Conservation (phyloP, 2,329 filamentous ascomycete species). For the Aspergillus ruber region DNA sequence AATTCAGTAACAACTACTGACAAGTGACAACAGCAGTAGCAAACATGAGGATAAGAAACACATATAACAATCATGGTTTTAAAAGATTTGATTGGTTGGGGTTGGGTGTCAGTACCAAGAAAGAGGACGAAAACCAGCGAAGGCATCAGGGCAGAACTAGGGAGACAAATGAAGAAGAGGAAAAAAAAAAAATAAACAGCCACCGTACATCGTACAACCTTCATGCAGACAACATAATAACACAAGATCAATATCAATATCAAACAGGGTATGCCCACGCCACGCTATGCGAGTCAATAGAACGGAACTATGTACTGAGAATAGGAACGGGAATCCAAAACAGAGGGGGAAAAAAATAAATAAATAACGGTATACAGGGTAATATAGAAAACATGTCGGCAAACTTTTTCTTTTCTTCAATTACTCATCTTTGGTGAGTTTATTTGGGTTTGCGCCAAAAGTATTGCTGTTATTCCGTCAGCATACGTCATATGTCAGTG, state of each 20-base stretch:
- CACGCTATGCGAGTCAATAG: conserved; percentile 35
- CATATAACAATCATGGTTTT: background rate
- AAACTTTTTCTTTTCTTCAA: background rate
- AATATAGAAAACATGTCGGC: background rate
- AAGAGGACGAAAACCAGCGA: conserved; percentile 2
- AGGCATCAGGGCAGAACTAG: background rate
- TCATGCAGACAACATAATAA: conserved; percentile 14
- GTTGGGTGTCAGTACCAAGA: background rate
- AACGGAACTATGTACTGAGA: conserved; percentile 31
- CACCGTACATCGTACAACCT: conserved; percentile 15
- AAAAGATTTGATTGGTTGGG: no score
- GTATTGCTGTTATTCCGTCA: conserved; percentile 53
- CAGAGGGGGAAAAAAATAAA: conserved; percentile 1
- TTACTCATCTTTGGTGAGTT: conserved; percentile 4
- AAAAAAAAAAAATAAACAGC: conserved; percentile 3
- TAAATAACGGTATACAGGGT: conserved; percentile 5
- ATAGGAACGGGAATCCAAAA: conserved; percentile 8
- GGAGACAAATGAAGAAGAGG: conserved; percentile 6
- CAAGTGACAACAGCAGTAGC: conserved; percentile 1
- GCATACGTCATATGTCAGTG: conserved; percentile 4
- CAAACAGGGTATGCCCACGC: conserved; percentile 36
- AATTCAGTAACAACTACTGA: background rate
- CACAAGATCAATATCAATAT: conserved; percentile 5
- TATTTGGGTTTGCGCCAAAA: conserved; percentile 62
- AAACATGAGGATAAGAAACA: background rate